A percentile compares a stretch with the other conserved stretches of the same genome.
These are phyloP conservation scores for Candida maris DNA, from an alignment of 805 yeast genomes.

Conservation along the genomic window DNA sequence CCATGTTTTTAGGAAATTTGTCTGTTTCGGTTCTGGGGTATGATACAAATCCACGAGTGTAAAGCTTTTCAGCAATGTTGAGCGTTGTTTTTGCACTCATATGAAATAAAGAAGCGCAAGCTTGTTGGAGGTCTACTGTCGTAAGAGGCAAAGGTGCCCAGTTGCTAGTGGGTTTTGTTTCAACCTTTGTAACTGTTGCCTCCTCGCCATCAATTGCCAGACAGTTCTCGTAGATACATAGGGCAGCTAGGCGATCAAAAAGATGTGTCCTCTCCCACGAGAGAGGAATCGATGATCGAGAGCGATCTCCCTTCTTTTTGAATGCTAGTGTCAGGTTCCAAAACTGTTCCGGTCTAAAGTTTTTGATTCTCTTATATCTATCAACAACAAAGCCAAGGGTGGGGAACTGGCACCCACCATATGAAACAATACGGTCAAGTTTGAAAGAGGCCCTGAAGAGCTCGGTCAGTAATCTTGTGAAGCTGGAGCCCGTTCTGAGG, in stretches of 20 bases:
- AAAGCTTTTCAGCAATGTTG: slow-evolving; percentile 76
- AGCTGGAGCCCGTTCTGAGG: slow-evolving; percentile 81
- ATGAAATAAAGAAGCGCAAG: slow-evolving; percentile 70
- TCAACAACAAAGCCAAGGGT: slow-evolving; percentile 96
- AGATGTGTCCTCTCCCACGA: slow-evolving; percentile 71
- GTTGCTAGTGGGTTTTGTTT: slow-evolving; percentile 63
- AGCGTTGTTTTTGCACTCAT: slow-evolving; percentile 78
- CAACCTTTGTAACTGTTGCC: slow-evolving; percentile 50
- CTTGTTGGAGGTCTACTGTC: slow-evolving; percentile 88
- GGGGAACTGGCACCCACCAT: slow-evolving; percentile 95
- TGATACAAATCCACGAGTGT: slow-evolving; percentile 81
- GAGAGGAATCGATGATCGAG: slow-evolving; percentile 39
- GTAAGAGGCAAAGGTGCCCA: slow-evolving; percentile 89
- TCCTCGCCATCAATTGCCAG: slow-evolving; percentile 39
- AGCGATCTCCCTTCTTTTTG: slow-evolving; percentile 32
- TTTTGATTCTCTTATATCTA: slow-evolving; percentile 69
- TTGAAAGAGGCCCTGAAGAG: slow-evolving; percentile 36
- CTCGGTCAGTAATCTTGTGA: slow-evolving; percentile 75
- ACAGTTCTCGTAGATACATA: slow-evolving; percentile 67
- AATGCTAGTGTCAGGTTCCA: slow-evolving; percentile 67
- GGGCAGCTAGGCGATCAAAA: slow-evolving; percentile 67
- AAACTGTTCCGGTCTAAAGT: slow-evolving; percentile 71
- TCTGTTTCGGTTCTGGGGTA: slow-evolving; percentile 99
- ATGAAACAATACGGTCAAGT: slow-evolving; percentile 48
- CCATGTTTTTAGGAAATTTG: slow-evolving; percentile 72